Evolutionary conservation across 2,329 filamentous ascomycete genomes (phyloP).

Genomic region (Hirsutella minnesotensis): DNA sequence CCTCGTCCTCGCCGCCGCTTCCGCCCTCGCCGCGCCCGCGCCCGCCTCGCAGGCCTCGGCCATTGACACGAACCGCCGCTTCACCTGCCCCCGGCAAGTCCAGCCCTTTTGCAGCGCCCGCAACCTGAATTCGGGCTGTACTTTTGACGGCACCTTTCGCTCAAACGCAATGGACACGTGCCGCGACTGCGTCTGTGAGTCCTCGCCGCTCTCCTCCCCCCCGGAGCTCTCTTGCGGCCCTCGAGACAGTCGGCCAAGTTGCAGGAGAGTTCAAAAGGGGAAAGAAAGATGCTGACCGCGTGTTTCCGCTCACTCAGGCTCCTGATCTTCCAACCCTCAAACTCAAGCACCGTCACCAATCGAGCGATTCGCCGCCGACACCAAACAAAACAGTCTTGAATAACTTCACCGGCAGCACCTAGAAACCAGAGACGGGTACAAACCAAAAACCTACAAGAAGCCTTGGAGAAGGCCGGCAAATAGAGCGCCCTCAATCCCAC

Average conservation of each 20-base stretch:
- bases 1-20: slow-evolving; percentile 2
- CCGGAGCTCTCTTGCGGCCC: not conserved
- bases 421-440: too few relatives aligned
- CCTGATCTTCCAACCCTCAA: too few relatives aligned
- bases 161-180: slow-evolving; percentile 9
- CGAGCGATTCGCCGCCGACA: too few relatives aligned
- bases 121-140: slow-evolving; percentile 10
- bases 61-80: slow-evolving; percentile 6
- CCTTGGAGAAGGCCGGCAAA: too few relatives aligned
- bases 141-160: slow-evolving; percentile 5
- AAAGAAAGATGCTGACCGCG: too few relatives aligned
- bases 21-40: slow-evolving; percentile 3
- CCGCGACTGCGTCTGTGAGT: slow-evolving; percentile 2
- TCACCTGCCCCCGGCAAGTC: slow-evolving; percentile 6
- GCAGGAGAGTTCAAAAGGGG: too few relatives aligned
- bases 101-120: slow-evolving; percentile 10
- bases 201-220: not conserved
- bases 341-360: too few relatives aligned
- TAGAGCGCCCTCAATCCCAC: too few relatives aligned
- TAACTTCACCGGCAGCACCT: too few relatives aligned
- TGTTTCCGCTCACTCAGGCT: too few relatives aligned
- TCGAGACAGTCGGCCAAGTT: not conserved
- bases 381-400: too few relatives aligned
- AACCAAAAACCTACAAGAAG: too few relatives aligned
- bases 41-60: slow-evolving; percentile 1